A percentile compares a stretch with the other conserved stretches of the same genome.
Evolutionary conservation across 768 basidiomycete genomes (phyloP).

Genomic region (Termitomyces sp.): DNA sequence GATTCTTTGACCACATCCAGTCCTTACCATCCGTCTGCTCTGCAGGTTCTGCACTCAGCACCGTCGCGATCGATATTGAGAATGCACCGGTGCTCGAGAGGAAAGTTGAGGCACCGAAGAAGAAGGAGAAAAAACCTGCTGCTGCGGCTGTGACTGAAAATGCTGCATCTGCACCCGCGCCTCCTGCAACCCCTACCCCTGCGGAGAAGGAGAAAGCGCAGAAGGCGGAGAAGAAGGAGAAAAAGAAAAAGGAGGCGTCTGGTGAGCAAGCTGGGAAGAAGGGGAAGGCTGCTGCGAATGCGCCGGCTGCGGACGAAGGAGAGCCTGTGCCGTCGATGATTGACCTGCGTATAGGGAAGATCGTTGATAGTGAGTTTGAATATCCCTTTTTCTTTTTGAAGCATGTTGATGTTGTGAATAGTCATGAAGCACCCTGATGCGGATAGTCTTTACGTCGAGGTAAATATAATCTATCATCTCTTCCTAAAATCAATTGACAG

Average conservation of each 20-base stretch:
- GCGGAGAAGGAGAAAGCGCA: conserved; percentile 49
- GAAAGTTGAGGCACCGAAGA: conserved; percentile 69
- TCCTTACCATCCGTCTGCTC: conserved; percentile 57
- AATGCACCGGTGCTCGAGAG: conserved; percentile 74
- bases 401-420: conserved; percentile 24
- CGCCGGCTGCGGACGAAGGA: conserved; percentile 59
- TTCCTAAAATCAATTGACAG: not conserved
- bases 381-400: not conserved
- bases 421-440: conserved; percentile 97
- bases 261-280: conserved; percentile 25
- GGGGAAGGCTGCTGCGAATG: conserved; percentile 32
- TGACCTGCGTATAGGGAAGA: conserved; percentile 91
- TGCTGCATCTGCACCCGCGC: conserved; percentile 17
- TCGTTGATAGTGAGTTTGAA: conserved; percentile 72
- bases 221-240: conserved; percentile 56
- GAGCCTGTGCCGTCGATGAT: conserved; percentile 95
- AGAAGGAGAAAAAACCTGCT: conserved; percentile 61
- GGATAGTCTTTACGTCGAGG: conserved; percentile 96
- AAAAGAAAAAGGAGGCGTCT: conserved; percentile 33
- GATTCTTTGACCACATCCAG: conserved; percentile 97
- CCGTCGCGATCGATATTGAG: conserved; percentile 69
- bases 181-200: conserved; percentile 13
- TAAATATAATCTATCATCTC: conserved; percentile 21
- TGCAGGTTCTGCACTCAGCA: conserved; percentile 45
- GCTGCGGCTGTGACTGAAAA: conserved; percentile 26